A percentile compares a stretch with the other conserved stretches of the same genome.
Evolutionary conservation across 306 rosid genomes (phyloP).

Genomic region (Cucumis hystrix): DNA sequence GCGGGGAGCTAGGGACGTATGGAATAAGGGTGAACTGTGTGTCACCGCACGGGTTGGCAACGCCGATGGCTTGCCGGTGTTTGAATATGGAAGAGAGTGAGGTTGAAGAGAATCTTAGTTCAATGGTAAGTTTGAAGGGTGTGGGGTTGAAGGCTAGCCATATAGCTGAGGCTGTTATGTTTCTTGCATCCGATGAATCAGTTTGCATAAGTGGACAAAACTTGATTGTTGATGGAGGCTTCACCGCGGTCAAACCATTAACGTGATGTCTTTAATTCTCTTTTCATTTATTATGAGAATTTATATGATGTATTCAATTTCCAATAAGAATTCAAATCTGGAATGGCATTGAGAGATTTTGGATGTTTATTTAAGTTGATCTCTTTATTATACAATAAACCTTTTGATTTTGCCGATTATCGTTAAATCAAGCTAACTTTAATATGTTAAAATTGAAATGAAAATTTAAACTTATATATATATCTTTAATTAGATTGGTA

Average conservation of each 20-base stretch:
- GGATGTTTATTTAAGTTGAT: no score
- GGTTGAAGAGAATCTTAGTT: constrained; percentile 28
- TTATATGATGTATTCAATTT: background rate
- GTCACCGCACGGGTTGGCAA: constrained; percentile 72
- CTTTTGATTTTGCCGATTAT: no score
- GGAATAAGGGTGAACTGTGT: constrained; percentile 76
- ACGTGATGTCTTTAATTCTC: background rate
- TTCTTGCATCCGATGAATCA: constrained; percentile 73
- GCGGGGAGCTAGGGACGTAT: constrained; percentile 57
- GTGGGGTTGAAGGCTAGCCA: constrained; percentile 55
- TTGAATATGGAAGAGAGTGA: constrained; percentile 26
- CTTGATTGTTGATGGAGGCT: constrained; percentile 73
- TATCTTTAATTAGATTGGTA: no score
- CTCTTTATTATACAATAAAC: no score
- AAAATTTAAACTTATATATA: no score
- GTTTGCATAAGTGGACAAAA: constrained; percentile 62
- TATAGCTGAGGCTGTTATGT: constrained; percentile 64
- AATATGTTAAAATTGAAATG: no score
- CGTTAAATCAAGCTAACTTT: no score
- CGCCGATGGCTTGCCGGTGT: constrained; percentile 25
- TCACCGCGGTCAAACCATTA: constrained; percentile 28
- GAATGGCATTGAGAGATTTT: no score
- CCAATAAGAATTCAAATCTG: no score
- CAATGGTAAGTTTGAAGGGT: constrained; percentile 47
- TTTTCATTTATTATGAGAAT: background rate